These are phyloP conservation scores for Eimeria acervulina DNA, from an alignment of 169 alveolate genomes.

Conservation along the genomic window DNA sequence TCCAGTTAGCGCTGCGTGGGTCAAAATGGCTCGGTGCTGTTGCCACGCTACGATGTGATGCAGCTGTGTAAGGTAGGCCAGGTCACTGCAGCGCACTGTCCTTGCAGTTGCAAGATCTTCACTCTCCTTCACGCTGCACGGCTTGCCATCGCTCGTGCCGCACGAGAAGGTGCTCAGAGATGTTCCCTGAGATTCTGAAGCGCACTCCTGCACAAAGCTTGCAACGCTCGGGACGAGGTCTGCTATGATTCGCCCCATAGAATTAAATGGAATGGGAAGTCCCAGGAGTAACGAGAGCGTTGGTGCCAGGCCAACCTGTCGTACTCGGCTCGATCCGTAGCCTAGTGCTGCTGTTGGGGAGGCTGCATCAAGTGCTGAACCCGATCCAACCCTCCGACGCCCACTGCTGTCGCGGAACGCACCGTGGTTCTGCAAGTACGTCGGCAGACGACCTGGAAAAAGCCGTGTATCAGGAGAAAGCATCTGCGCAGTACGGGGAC, in stretches of 20 bases:
- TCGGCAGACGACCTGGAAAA: conserved; percentile 41
- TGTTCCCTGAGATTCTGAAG: background rate
- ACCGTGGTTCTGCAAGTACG: conserved; percentile 72
- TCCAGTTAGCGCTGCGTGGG: conserved; percentile 42
- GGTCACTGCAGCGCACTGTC: conserved; percentile 75
- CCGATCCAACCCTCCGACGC: conserved; percentile 42
- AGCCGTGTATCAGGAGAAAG: conserved; percentile 57
- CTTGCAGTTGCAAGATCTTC: conserved; percentile 17
- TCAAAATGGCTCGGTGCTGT: conserved; percentile 72
- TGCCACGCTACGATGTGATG: conserved; percentile 82
- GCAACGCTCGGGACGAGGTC: conserved; percentile 79
- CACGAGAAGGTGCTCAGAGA: background rate
- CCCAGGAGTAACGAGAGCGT: conserved; percentile 81
- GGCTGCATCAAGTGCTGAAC: background rate
- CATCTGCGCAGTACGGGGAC: conserved; percentile 66
- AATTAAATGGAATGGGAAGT: conserved; percentile 78
- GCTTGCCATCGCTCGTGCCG: conserved; percentile 18
- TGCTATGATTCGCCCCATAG: conserved; percentile 74
- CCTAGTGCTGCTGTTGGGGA: conserved; percentile 69
- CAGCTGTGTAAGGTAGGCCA: conserved; percentile 65
- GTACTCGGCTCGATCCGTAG: conserved; percentile 71
- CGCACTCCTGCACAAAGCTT: conserved; percentile 70
- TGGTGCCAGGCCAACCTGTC: conserved; percentile 84
- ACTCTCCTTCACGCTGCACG: background rate
- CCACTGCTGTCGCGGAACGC: conserved; percentile 45